phyloP scores from a whole-genome alignment of 2,329 filamentous ascomycete genomes.

The Gaeumannomyces tritici region DNA sequence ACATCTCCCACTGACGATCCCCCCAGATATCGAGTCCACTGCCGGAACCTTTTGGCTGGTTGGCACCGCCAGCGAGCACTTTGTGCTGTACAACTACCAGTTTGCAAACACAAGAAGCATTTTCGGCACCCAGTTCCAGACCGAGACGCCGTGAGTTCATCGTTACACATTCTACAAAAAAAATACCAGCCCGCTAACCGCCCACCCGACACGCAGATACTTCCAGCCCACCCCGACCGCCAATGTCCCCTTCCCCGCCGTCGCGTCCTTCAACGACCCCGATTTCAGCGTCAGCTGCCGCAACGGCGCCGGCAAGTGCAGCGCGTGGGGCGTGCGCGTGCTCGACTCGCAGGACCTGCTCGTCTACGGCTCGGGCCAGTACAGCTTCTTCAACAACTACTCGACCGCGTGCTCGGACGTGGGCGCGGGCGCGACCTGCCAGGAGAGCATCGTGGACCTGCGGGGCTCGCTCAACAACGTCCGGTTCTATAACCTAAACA shows the following conservation, averaged over 20 bases:
- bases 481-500: slow-evolving; percentile 34
- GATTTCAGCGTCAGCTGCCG: slow-evolving; percentile 37
- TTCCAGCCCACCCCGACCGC: slow-evolving; percentile 57
- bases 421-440: slow-evolving; percentile 32
- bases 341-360: slow-evolving; percentile 44
- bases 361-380: slow-evolving; percentile 55
- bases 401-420: slow-evolving; percentile 37
- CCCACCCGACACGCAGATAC: slow-evolving; percentile 28
- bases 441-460: slow-evolving; percentile 30
- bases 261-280: slow-evolving; percentile 34
- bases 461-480: slow-evolving; percentile 19
- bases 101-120: slow-evolving; percentile 50
- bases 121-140: slow-evolving; percentile 56
- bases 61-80: slow-evolving; percentile 57
- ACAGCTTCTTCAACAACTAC: slow-evolving; percentile 61
- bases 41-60: slow-evolving; percentile 47
- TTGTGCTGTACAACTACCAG: slow-evolving; percentile 58
- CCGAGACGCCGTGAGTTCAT: slow-evolving; percentile 44
- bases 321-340: slow-evolving; percentile 58
- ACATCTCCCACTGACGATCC: background rate
- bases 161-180: too few relatives aligned
- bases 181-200: background rate
- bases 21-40: slow-evolving; percentile 30
- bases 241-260: slow-evolving; percentile 41
- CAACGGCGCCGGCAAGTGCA: slow-evolving; percentile 26